Percentiles rank a stretch among this genome's conserved stretches.
Evolutionary conservation across 768 basidiomycete genomes (phyloP).

Genomic region (Royoungia palumana): DNA sequence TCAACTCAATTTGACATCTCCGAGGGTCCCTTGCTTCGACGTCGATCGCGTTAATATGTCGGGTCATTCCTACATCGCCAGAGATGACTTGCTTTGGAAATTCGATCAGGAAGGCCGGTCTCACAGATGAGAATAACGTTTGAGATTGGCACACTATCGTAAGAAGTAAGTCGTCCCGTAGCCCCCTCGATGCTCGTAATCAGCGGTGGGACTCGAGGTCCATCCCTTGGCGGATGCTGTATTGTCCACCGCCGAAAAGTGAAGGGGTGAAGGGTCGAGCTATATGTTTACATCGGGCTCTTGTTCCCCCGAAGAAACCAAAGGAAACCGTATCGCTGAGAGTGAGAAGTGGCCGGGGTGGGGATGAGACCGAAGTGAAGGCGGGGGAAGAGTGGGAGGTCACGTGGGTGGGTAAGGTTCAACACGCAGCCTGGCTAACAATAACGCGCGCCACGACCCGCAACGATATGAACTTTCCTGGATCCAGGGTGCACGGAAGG

Average conservation of each 20-base stretch:
- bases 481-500: slow-evolving; percentile 4
- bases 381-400: too few species aligned
- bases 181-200: slow-evolving; percentile 3
- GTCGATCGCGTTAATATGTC: slow-evolving; percentile 24
- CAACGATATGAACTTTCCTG: slow-evolving; percentile 5
- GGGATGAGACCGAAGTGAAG: background rate
- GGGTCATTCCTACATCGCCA: slow-evolving; percentile 11
- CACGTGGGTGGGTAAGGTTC: slow-evolving; percentile 20
- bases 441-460: slow-evolving; percentile 18
- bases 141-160: slow-evolving; percentile 12
- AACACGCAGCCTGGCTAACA: slow-evolving; percentile 12
- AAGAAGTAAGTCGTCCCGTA: slow-evolving; percentile 1
- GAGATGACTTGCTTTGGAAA: slow-evolving; percentile 20
- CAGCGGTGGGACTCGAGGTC: slow-evolving; percentile 9
- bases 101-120: slow-evolving; percentile 7
- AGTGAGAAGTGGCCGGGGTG: background rate
- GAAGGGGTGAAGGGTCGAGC: slow-evolving; percentile 8
- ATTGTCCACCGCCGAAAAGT: slow-evolving; percentile 3
- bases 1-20: slow-evolving; percentile 8
- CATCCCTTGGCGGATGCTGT: slow-evolving; percentile 9
- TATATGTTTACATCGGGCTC: background rate
- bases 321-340: background rate
- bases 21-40: slow-evolving; percentile 12
- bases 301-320: background rate
- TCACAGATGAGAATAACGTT: slow-evolving; percentile 4